These are phyloP conservation scores for Pigoraptor vietnamica DNA, from an alignment of 78 protist genomes.

Conservation along the genomic window DNA sequence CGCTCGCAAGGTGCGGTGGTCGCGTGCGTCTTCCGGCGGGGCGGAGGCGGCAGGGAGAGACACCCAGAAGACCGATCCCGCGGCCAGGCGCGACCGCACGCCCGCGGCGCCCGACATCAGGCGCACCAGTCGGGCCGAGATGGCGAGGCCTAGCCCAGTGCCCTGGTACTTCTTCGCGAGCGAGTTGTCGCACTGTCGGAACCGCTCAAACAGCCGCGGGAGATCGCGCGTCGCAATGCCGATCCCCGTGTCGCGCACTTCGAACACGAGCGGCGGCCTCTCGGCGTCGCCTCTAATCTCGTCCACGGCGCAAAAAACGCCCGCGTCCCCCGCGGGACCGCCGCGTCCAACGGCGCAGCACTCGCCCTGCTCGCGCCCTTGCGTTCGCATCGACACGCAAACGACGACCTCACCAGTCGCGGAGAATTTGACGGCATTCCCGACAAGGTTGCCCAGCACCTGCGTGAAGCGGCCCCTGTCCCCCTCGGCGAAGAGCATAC, in stretches of 20 bases:
- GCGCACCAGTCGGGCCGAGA: constrained; percentile 39
- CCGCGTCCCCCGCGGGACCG: background rate
- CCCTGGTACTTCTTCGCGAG: constrained; percentile 62
- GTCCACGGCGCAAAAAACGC: background rate
- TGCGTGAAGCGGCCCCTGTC: background rate
- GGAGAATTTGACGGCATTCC: constrained; percentile 18
- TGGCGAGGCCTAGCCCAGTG: constrained; percentile 67
- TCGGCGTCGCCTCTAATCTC: background rate
- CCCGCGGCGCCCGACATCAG: constrained; percentile 51
- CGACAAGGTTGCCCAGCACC: background rate
- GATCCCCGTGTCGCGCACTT: constrained; percentile 33
- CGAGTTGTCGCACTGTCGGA: constrained; percentile 63
- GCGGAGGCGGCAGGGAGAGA: background rate
- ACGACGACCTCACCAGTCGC: background rate
- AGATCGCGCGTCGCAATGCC: background rate
- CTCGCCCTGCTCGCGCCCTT: background rate
- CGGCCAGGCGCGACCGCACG: background rate
- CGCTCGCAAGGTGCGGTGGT: background rate
- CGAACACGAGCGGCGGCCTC: background rate
- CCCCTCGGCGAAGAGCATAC: background rate
- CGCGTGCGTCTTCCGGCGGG: background rate
- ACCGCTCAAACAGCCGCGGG: constrained; percentile 33
- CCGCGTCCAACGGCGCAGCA: background rate
- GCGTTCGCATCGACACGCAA: background rate
- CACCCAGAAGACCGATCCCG: background rate